Evolutionary conservation across 2,329 filamentous ascomycete species (phyloP), one percentile per base, ranked within the genome.

Genomic region (Didymella arachidicola): DNA sequence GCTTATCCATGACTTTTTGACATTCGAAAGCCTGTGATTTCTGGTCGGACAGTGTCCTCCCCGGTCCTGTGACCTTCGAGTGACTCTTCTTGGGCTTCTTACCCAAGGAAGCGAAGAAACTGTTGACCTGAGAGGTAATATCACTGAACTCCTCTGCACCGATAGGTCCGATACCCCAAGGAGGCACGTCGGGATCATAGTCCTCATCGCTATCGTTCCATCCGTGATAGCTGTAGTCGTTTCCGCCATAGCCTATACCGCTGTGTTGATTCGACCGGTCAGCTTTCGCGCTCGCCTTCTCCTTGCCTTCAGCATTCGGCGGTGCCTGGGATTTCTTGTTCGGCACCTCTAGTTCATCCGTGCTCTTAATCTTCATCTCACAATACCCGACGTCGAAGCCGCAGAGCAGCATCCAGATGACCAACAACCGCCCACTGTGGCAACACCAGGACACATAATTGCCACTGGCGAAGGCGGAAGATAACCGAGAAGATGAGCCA

Each of bases 381-480:
- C 51, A 46, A 11, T 54, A 59, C n/a, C 8, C 26, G 12, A 66
- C 50, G 57, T 80, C 78, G 42, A 75, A 76, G 16, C 72, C 72
- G 46, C 72, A 78, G 7, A 80, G 69, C 1, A 79, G 52, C 4
- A 70, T 60, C 76, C 76, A 80, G 41, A 78, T 71, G 16, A 75
- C 30, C 50, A 75, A 69, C 11, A 77, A 26, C 7, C 72, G 67
- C 16, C 73, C 74, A 4, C 60, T 47, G 25, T 65, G 63, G 57
- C 77, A 79, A 61, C 77, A 78, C 77, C 75, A 78, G 11, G 60
- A 57, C 7, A 70, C 39, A 7, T 65, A 54, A 10, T 50, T 64
- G 4, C 54, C 56, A 3, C 53, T 18, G 10, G 63, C 42, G 14
- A 27, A 46, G 19, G 56, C 38, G n/a, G 18, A 38, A 2, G 57